Evolutionary conservation across 2,329 filamentous ascomycete species (phyloP), one percentile per base, ranked within the genome.

Genomic region (Pleomassaria siparia): DNA sequence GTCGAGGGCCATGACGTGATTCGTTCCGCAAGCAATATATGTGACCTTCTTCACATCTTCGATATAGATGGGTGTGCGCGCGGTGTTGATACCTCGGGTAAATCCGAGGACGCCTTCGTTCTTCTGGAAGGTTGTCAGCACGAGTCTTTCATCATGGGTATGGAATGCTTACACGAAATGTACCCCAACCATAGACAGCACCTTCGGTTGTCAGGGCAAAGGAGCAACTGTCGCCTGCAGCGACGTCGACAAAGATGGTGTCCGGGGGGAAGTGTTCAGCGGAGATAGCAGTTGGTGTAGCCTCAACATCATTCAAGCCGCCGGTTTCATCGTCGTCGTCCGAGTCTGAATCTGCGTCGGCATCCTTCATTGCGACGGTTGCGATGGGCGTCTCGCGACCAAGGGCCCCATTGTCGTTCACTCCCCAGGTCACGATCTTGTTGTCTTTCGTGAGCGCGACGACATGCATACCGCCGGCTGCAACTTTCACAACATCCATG

Each of bases 381-480:
- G 53, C 65, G 79, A 84, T 86, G 11, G 74, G 74, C 2, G 87
- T 91, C 64, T 88, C 81, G 63, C 89, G 80, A 33, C 89, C 89
- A 29, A 95, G 79, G 8, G 89, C 88, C 53, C 87, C 87, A 63
- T 91, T 85, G 64, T 95, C 89, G 66, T 94, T 94, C 58, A 94
- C 89, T 44, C 89, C 89, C 89, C 89, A 95, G 22, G 88, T 91
- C 44, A 90, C 74, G 58, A 95, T 87, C 72, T 85, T 85, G 76
- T 91, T 89, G 69, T 92, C 86, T 57, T 85, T 80, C 41, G 89
- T 92, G 43, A 94, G 74, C 2, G 86, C 88, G 53, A 87, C 76
- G 43, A 80, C 84, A 72, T 95, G 89, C 88, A 95, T 92, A 47
- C 88, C 89, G 51, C 89, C 89, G 50, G 86, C 84, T 42, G 87